Evolutionary conservation across 2,329 filamentous ascomycete genomes (phyloP).

Genomic region (Trichoderma cornu-damae): DNA sequence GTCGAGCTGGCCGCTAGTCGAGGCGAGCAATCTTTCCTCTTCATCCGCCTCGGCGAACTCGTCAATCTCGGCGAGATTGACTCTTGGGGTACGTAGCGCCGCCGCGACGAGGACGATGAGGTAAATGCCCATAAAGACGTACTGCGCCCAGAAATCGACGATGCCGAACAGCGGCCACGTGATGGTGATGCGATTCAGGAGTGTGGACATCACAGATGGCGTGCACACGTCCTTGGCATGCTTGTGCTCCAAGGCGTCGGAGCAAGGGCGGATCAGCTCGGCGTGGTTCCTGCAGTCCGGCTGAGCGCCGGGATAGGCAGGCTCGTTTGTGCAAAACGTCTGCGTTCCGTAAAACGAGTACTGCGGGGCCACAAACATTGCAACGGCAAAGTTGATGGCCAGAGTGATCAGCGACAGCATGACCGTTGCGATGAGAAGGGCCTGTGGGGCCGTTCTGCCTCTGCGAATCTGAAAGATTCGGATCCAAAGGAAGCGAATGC

Average conservation of each 20-base stretch:
- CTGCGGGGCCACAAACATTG: slow-evolving; percentile 92
- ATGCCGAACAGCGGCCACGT: slow-evolving; percentile 95
- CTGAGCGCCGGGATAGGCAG: slow-evolving; percentile 56
- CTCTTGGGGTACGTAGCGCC: slow-evolving; percentile 71
- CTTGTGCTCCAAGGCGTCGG: slow-evolving; percentile 66
- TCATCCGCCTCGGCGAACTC: slow-evolving; percentile 88
- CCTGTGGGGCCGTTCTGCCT: slow-evolving; percentile 85
- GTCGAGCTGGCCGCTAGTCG: slow-evolving; percentile 73
- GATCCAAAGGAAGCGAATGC: slow-evolving; percentile 95
- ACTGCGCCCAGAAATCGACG: slow-evolving; percentile 94
- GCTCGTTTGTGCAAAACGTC: slow-evolving; percentile 78
- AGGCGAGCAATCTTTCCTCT: slow-evolving; percentile 85
- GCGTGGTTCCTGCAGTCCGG: slow-evolving; percentile 70
- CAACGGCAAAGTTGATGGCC: slow-evolving; percentile 86
- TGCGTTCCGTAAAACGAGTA: slow-evolving; percentile 93
- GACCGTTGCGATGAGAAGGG: slow-evolving; percentile 82
- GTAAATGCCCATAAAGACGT: slow-evolving; percentile 81
- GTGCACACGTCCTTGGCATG: slow-evolving; percentile 80
- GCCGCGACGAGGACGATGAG: slow-evolving; percentile 73
- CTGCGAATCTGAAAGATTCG: slow-evolving; percentile 86
- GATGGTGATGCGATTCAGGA: slow-evolving; percentile 85
- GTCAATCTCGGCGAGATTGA: slow-evolving; percentile 73
- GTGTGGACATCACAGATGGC: slow-evolving; percentile 83
- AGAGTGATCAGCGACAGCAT: slow-evolving; percentile 85
- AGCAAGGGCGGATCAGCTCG: slow-evolving; percentile 74